Percentiles rank a stretch among this genome's conserved stretches.
Conservation (phyloP, 73 alveolate species). For the Tetrahymena elliotti region DNA sequence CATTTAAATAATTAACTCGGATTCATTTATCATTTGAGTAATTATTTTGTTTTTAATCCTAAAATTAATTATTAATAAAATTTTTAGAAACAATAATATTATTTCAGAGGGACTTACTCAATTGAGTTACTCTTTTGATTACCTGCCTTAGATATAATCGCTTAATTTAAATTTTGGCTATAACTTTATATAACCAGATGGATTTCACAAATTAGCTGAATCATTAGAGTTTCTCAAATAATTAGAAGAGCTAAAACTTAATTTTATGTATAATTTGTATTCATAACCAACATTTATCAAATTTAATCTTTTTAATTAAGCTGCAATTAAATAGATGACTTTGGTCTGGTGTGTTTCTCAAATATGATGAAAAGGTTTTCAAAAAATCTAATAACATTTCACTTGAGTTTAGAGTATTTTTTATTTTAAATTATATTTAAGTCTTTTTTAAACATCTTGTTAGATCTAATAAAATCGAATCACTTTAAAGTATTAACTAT, state of each 20-base stretch:
- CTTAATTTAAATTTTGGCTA: neutral
- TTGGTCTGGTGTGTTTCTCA: neutral
- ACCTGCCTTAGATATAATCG: neutral
- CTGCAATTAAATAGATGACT: neutral
- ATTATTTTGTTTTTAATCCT: no score
- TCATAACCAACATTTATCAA: no score
- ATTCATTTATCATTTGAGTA: neutral
- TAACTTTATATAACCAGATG: neutral
- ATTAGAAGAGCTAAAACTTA: neutral
- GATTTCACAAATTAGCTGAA: neutral
- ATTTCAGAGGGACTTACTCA: neutral
- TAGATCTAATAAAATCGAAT: neutral
- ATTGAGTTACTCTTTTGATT: neutral
- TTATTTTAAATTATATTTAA: no score
- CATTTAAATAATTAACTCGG: neutral
- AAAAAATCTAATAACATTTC: neutral
- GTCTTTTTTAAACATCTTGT: no score
- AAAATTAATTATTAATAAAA: no score
- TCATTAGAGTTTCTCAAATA: neutral
- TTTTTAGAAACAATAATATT: neutral
- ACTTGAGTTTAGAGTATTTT: neutral
- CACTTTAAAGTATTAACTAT: neutral
- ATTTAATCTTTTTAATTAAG: neutral
- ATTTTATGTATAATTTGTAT: neutral
- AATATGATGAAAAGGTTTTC: neutral